These are phyloP conservation scores for Beauveria sp. DNA, from an alignment of 2,329 filamentous ascomycete genomes.

Conservation along the genomic window DNA sequence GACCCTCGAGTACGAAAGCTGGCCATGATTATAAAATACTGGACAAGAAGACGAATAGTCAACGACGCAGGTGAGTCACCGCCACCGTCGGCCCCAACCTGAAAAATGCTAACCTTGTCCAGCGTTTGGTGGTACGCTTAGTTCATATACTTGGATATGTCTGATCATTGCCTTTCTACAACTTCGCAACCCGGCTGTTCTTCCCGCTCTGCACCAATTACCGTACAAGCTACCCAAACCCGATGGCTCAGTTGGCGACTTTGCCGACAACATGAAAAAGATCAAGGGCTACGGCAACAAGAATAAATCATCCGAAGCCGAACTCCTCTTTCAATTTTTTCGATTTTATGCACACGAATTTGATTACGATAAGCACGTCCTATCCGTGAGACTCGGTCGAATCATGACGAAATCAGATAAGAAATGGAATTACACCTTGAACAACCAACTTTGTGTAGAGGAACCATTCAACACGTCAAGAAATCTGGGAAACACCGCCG, in stretches of 20 bases:
- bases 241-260: slow-evolving; percentile 64
- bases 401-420: slow-evolving; percentile 77
- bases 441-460: slow-evolving; percentile 87
- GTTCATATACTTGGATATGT: slow-evolving; percentile 99
- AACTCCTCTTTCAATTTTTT: slow-evolving; percentile 93
- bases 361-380: slow-evolving; percentile 74
- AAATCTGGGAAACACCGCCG: slow-evolving; percentile 92
- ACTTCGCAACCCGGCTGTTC: slow-evolving; percentile 71
- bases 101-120: slow-evolving; percentile 17
- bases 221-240: slow-evolving; percentile 40
- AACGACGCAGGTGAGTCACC: slow-evolving; percentile 85
- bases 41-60: slow-evolving; percentile 85
- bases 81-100: neutral
- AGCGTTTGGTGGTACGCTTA: slow-evolving; percentile 90
- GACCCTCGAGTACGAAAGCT: slow-evolving; percentile 85
- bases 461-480: slow-evolving; percentile 88
- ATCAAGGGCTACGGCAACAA: slow-evolving; percentile 65
- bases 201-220: slow-evolving; percentile 76
- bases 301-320: slow-evolving; percentile 76
- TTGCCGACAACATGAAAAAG: slow-evolving; percentile 77
- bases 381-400: slow-evolving; percentile 79
- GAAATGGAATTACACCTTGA: slow-evolving; percentile 72
- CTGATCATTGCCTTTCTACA: slow-evolving; percentile 96
- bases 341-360: slow-evolving; percentile 90
- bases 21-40: slow-evolving; percentile 96